phyloP scores from a whole-genome alignment of 2,329 filamentous ascomycete genomes.

The Alternaria burnsii region DNA sequence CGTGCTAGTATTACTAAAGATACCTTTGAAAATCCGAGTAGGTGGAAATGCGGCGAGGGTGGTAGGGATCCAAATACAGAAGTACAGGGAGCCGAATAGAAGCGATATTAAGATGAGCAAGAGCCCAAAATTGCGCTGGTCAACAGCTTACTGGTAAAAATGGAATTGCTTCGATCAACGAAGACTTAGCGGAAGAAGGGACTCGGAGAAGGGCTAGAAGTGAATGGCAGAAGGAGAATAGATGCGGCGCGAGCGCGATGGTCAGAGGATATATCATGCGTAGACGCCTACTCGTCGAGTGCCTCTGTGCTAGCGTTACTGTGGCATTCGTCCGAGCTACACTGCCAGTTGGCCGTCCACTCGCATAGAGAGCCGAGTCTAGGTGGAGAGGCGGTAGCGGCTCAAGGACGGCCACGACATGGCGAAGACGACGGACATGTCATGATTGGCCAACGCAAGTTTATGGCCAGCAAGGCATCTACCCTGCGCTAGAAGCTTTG shows the following conservation, averaged over 20 bases:
- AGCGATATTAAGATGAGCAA: conserved; percentile 47
- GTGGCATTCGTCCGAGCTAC: conserved; percentile 41
- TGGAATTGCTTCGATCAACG: conserved; percentile 57
- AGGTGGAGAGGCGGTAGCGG: conserved; percentile 44
- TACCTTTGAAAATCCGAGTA: conserved; percentile 39
- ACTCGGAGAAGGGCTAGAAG: conserved; percentile 45
- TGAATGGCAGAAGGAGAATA: conserved; percentile 42
- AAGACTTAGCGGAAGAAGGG: conserved; percentile 41
- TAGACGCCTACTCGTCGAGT: conserved; percentile 41
- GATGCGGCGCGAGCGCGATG: conserved; percentile 38
- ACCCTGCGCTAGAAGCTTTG: conserved; percentile 31
- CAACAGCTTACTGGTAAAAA: conserved; percentile 54
- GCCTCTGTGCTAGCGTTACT: conserved; percentile 34
- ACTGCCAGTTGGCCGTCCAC: conserved; percentile 43
- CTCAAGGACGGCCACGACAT: conserved; percentile 49
- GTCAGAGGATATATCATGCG: conserved; percentile 46
- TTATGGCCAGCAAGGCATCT: conserved; percentile 27
- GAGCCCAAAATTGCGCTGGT: conserved; percentile 50
- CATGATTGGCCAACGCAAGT: conserved; percentile 40
- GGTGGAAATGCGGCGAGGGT: conserved; percentile 26
- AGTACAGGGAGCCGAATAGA: conserved; percentile 30
- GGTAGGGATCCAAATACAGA: conserved; percentile 32
- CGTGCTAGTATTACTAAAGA: conserved; percentile 49
- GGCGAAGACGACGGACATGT: conserved; percentile 24
- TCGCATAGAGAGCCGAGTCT: conserved; percentile 32